Evolutionary conservation across 2,329 filamentous ascomycete genomes (phyloP).

Genomic region (Stemphylium beticola): DNA sequence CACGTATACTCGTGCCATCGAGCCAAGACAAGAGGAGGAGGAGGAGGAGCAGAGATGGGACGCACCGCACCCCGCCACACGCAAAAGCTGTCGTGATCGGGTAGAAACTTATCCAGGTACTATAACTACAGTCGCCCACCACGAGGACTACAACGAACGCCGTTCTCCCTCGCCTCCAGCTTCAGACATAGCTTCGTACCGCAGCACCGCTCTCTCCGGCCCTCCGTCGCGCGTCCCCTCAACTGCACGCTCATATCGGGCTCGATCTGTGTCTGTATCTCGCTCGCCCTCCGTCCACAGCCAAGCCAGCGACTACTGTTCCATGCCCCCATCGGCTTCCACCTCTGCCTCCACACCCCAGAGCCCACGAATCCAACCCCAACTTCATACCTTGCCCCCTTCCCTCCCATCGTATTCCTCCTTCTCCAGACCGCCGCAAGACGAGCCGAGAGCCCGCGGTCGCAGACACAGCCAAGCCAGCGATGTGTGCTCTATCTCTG

Average conservation of each 20-base stretch:
- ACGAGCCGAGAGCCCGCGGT: no score
- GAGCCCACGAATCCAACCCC: background rate
- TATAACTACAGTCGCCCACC: background rate
- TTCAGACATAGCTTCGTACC: constrained; percentile 10
- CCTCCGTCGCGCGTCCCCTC: background rate
- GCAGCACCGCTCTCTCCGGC: background rate
- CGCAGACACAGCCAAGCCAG: no score
- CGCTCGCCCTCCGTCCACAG: background rate
- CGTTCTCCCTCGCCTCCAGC: background rate
- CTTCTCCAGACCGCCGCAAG: no score
- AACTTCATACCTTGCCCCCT: no score
- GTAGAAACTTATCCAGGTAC: background rate
- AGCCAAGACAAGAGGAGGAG: no score
- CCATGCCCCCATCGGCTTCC: no score
- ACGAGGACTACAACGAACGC: background rate
- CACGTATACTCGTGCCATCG: no score
- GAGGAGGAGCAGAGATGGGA: no score
- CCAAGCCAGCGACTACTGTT: background rate
- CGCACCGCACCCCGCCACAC: background rate
- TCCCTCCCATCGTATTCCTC: no score
- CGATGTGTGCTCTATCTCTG: no score
- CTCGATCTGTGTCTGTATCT: no score
- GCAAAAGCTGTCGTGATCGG: background rate
- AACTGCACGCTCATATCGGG: background rate
- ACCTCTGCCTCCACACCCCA: background rate